Conservation (phyloP, 805 yeast species). For the Aciculoconidium aculeatum region DNA sequence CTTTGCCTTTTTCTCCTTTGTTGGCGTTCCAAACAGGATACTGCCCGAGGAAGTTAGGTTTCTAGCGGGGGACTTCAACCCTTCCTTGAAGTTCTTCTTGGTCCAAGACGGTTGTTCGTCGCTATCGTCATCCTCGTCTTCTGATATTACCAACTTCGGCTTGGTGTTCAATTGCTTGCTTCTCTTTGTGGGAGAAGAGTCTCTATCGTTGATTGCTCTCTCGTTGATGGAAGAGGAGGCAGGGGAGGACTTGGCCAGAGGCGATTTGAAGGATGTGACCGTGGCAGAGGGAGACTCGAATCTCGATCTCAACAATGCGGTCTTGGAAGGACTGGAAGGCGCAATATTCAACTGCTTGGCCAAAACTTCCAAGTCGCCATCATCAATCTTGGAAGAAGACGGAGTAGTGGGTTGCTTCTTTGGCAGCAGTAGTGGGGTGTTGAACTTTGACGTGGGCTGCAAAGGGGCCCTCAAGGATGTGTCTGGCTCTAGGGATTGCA, state of each 20-base stretch:
- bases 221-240: too few relatives aligned
- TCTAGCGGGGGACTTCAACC: conserved; percentile 11
- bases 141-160: conserved; percentile 6
- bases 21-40: neutral
- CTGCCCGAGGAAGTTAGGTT: neutral
- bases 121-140: conserved; percentile 8
- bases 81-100: conserved; percentile 14
- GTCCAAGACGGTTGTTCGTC: conserved; percentile 19
- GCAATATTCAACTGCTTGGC: conserved; percentile 32
- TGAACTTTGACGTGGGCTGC: conserved; percentile 23
- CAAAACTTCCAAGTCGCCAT: conserved; percentile 32
- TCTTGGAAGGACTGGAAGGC: conserved; percentile 17
- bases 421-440: conserved; percentile 11
- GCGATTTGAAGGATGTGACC: conserved; percentile 34
- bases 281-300: conserved; percentile 40
- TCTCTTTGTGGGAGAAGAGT: neutral
- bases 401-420: conserved; percentile 6
- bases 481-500: conserved; percentile 27
- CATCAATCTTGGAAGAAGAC: too few relatives aligned
- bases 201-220: conserved; percentile 1
- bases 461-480: conserved; percentile 25
- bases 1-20: too few relatives aligned
- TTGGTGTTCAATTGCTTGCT: conserved; percentile 3
- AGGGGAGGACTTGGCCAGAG: conserved; percentile 8
- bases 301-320: conserved; percentile 23